phyloP scores from a whole-genome alignment of 164 flowering plant genomes.

The Chimonanthus praecox region DNA sequence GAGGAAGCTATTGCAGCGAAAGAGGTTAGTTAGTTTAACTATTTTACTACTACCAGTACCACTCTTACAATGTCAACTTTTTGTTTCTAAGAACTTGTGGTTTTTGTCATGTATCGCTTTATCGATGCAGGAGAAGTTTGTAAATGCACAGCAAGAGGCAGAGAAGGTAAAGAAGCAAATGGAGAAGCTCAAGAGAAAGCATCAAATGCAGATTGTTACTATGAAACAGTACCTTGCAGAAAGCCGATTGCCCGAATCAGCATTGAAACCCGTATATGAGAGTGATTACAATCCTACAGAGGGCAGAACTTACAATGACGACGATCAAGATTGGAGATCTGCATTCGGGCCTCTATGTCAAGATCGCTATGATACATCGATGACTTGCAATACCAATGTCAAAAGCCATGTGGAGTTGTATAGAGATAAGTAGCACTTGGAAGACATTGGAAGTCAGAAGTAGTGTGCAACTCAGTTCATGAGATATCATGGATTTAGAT shows the following conservation, averaged over 20 bases:
- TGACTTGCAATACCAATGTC: not conserved
- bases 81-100: not conserved
- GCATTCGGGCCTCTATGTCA: conserved; percentile 66
- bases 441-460: not conserved
- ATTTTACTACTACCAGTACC: not conserved
- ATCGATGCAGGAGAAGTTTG: conserved; percentile 46
- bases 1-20: conserved; percentile 64
- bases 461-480: not conserved
- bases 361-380: conserved; percentile 2
- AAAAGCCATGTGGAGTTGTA: conserved; percentile 3
- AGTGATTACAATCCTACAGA: conserved; percentile 35
- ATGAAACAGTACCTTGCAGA: conserved; percentile 93
- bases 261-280: conserved; percentile 47
- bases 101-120: no score
- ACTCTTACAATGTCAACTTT: not conserved
- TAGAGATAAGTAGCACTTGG: conserved; percentile 4
- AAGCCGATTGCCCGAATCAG: conserved; percentile 82
- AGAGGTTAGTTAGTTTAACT: conserved; percentile 46
- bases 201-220: conserved; percentile 89
- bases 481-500: not conserved
- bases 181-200: conserved; percentile 84
- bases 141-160: conserved; percentile 50
- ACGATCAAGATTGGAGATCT: conserved; percentile 91
- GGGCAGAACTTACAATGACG: conserved; percentile 14
- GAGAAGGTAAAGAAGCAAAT: conserved; percentile 77